These are phyloP conservation scores for Arabidopsis arenosa DNA, from an alignment of 345 rosid species.

Conservation along the genomic window DNA sequence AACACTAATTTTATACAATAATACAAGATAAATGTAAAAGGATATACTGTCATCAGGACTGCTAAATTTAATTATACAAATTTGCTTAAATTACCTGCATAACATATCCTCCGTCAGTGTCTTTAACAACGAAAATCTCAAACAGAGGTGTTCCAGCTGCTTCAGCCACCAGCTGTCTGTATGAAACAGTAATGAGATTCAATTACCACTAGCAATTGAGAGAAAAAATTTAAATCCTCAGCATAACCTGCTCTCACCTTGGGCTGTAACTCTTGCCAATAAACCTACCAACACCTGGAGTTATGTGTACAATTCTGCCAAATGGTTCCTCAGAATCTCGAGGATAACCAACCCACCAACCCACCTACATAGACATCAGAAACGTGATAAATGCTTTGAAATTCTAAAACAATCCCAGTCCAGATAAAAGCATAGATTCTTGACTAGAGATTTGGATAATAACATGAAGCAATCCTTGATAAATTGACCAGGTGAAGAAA, in stretches of 20 bases:
- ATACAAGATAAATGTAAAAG: background rate
- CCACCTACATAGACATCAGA: constrained; percentile 62
- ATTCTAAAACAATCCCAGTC: constrained; percentile 2
- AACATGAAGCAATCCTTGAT: background rate
- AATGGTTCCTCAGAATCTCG: constrained; percentile 82
- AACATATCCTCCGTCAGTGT: constrained; percentile 60
- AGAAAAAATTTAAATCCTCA: background rate
- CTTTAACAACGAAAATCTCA: constrained; percentile 90
- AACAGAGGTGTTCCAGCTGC: constrained; percentile 91
- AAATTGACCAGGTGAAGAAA: constrained; percentile 2
- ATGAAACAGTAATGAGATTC: constrained; percentile 42
- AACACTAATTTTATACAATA: background rate
- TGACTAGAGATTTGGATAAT: background rate
- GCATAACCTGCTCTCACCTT: constrained; percentile 54
- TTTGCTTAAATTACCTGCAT: constrained; percentile 68
- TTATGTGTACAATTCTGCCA: constrained; percentile 80
- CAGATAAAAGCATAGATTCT: constrained; percentile 21
- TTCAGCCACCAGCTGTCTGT: constrained; percentile 83
- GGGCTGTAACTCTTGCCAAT: constrained; percentile 88
- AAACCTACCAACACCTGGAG: constrained; percentile 89
- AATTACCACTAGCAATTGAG: constrained; percentile 9
- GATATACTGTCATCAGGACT: constrained; percentile 17
- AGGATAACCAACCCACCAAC: constrained; percentile 98
- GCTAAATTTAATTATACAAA: background rate
- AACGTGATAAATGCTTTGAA: constrained; percentile 21